Percentiles rank a stretch among this genome's conserved stretches.
phyloP scores from a whole-genome alignment of 768 basidiomycete genomes.

The Phanerochaete sordida region DNA sequence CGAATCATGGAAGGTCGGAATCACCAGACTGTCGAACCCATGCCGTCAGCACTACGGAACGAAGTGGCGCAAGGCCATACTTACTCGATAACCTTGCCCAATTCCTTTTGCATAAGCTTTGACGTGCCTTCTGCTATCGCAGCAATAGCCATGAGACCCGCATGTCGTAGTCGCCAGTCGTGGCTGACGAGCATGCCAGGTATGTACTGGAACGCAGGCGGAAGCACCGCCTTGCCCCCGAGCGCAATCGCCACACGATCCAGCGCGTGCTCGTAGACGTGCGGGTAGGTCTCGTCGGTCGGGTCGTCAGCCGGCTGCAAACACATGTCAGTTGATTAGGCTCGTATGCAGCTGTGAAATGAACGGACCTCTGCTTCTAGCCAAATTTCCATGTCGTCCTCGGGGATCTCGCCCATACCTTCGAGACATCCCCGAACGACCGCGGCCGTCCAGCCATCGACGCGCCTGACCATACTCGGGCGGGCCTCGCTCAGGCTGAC shows the following conservation, averaged over 20 bases:
- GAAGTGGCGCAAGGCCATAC: constrained; percentile 19
- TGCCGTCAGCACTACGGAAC: not conserved
- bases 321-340: not conserved
- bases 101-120: constrained; percentile 77
- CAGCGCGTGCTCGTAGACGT: constrained; percentile 77
- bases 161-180: constrained; percentile 85
- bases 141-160: constrained; percentile 84
- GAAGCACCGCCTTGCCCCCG: constrained; percentile 72
- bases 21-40: constrained; percentile 51
- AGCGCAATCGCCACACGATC: constrained; percentile 81
- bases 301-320: constrained; percentile 58
- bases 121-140: constrained; percentile 82
- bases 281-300: constrained; percentile 64
- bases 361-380: constrained; percentile 70
- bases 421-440: constrained; percentile 76
- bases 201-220: constrained; percentile 78
- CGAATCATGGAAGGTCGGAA: constrained; percentile 72
- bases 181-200: constrained; percentile 78
- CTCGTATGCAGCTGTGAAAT: no score
- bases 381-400: constrained; percentile 60
- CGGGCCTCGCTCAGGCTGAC: constrained; percentile 74
- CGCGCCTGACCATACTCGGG: constrained; percentile 63
- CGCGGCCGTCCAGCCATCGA: constrained; percentile 66
- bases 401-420: constrained; percentile 76
- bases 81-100: constrained; percentile 80